Percentiles rank a stretch among this genome's conserved stretches.
phyloP scores from a whole-genome alignment of 306 rosid species.

The Sindora glabra region DNA sequence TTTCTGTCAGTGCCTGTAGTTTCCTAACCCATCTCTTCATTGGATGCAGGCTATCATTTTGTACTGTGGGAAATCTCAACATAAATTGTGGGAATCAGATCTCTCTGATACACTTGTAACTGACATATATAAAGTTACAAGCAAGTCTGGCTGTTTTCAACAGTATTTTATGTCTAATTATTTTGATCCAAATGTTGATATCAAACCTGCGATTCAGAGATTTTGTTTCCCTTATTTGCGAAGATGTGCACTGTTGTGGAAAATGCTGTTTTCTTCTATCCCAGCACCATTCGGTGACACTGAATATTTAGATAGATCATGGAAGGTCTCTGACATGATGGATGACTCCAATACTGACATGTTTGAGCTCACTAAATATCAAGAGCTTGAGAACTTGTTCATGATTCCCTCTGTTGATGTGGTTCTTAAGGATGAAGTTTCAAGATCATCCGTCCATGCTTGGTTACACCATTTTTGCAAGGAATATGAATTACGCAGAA shows the following conservation, averaged over 20 bases:
- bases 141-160: conserved; percentile 35
- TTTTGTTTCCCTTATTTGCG: conserved; percentile 78
- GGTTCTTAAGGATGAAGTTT: conserved; percentile 57
- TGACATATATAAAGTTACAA: conserved; percentile 55
- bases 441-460: conserved; percentile 46
- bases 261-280: conserved; percentile 50
- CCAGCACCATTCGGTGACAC: conserved; percentile 57
- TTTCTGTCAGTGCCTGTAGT: too few relatives aligned
- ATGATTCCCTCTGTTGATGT: conserved; percentile 68
- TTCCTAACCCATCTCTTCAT: too few relatives aligned
- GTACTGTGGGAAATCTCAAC: conserved; percentile 39
- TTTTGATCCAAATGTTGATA: conserved; percentile 38
- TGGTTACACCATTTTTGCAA: conserved; percentile 73
- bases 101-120: conserved; percentile 53
- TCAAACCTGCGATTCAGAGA: conserved; percentile 51
- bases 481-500: conserved; percentile 37
- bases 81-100: conserved; percentile 32
- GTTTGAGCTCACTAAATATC: conserved; percentile 51
- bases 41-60: conserved; percentile 59
- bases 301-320: conserved; percentile 46
- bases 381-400: conserved; percentile 69
- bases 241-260: conserved; percentile 81
- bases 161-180: conserved; percentile 56
- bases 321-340: conserved; percentile 35
- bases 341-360: conserved; percentile 30